Base-by-base conservation (phyloP, 1,284 basidiomycete genomes). In the Melampsora occidentalis region DNA sequence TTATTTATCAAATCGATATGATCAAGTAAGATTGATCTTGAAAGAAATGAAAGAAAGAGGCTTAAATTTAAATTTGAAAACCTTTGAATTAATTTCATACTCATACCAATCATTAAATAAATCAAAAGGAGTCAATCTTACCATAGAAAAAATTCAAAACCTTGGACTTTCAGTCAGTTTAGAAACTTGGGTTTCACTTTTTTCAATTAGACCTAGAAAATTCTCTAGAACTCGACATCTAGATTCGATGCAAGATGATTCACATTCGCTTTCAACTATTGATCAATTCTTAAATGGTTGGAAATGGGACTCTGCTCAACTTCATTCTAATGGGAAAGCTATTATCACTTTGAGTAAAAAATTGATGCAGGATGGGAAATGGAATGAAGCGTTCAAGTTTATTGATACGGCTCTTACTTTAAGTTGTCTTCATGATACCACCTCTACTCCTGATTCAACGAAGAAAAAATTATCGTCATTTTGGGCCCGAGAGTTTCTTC, bases 61-160 rank as follows among this genome's bases (percentile, higher is more conserved):
- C 28, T 53, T 69, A 25, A 20, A 35, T 5, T 53, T 63, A 33
- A 76, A 76, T 61, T 59, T 61, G 35, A 28, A 63, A 68, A 69
- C 66, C 22, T 65, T 61, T 62, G 66, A 76, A 28, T 48, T 67
- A 20, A 68, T 75, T 22, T 33, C 39, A 10, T 67, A 49, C 33
- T 75, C 71, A 12, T 75, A 75, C 59, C 64, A 67, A 57, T 64
- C 71, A 7, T 42, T 75, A 12, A 48, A 59, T 25, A 75, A 75
- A 66, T 61, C 53, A 18, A 67, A 25, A 75, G 71, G 71, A 20
- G 64, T 75, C 25, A 48, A 46, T 39, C 53, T 68, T 14, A 61
- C 71, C 7, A 66, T 68, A 33, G 42, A 75, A 46, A 33, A 42
- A 14, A 67, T 75, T 10, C 35, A 68, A 62, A 25, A 25, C 20